Base-by-base conservation (phyloP, 2,329 filamentous ascomycete species). In the Grosmannia serpens region DNA sequence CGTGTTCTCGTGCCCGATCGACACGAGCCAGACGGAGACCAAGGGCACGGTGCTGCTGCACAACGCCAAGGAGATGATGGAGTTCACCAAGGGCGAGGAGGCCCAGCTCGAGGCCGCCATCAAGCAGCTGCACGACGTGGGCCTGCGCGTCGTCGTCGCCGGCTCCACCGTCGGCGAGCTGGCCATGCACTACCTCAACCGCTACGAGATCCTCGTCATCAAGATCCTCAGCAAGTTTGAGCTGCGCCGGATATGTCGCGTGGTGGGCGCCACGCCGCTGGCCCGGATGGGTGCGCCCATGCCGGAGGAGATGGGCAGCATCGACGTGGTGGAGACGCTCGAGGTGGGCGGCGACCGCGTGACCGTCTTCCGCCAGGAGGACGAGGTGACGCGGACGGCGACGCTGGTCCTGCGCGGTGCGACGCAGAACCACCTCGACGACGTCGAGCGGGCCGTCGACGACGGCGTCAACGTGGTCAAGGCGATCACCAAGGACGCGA, bases 381-480 rank as follows among this genome's bases (percentile, higher is more conserved):
- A 90, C 69, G 90, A 96, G 67, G 82, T 86, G 58, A 97, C 95
- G 55, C 84, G 91, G 68, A 99, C 94, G 56, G 89, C 95, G 24
- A 99, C 94, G 9, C 82, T 99, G 54, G 91, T 99, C 57, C 84
- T 99, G 61, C 86, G 94, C 64, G 94, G 95, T 55, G 94, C 94
- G 24, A 99, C 94, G 6, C 92, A 97, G 75, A 99, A 99, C 77
- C 90, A 97, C 73, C 84, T 99, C 27, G 94, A 99, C 69, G 94
- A 99, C 67, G 83, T 99, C 41, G 94, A 99, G 80, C 87, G 94
- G 63, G 94, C 94, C 55, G 91, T 99, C 59, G 94, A 99, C 67
- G 94, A 99, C 66, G 94, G 94, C 64, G 94, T 99, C 71, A 99
- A 97, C 69, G 95, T 95, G 56, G 88, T 99, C 72, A 99, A 99